Conservation (phyloP, 805 yeast species). For the Teunomyces pallodes region DNA sequence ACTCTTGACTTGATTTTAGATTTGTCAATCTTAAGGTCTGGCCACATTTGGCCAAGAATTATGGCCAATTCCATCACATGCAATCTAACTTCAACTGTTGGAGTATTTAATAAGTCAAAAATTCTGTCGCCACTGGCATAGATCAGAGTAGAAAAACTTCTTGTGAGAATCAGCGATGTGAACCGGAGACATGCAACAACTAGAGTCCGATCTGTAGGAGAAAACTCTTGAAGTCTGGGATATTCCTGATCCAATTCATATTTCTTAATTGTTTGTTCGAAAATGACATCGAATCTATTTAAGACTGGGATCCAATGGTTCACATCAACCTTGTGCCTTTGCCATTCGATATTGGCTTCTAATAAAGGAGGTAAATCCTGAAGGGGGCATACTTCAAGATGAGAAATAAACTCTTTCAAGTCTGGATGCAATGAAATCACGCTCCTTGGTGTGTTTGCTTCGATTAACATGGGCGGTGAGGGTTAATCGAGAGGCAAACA, state of each 20-base stretch:
- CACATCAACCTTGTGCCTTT: constrained; percentile 64
- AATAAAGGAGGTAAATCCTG: constrained; percentile 41
- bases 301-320: constrained; percentile 75
- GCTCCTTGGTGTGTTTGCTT: constrained; percentile 27
- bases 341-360: constrained; percentile 47
- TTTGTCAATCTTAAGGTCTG: constrained; percentile 42
- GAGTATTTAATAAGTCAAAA: constrained; percentile 54
- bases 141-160: constrained; percentile 64
- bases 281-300: constrained; percentile 68
- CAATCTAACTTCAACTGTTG: constrained; percentile 57
- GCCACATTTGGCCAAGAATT: constrained; percentile 59
- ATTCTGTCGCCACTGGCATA: constrained; percentile 68
- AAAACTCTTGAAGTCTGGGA: constrained; percentile 47
- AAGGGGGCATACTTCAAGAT: constrained; percentile 35
- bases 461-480: constrained; percentile 26
- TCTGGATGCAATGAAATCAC: constrained; percentile 29
- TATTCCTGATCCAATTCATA: constrained; percentile 49
- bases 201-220: constrained; percentile 43
- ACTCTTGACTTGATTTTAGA: constrained; percentile 44
- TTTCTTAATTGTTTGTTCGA: constrained; percentile 52
- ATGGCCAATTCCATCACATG: constrained; percentile 61
- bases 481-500: background rate
- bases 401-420: constrained; percentile 26
- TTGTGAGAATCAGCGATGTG: constrained; percentile 60
- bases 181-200: constrained; percentile 57